Evolutionary conservation across 1,284 basidiomycete species (phyloP).

Genomic region (Cryptococcus sp.): DNA sequence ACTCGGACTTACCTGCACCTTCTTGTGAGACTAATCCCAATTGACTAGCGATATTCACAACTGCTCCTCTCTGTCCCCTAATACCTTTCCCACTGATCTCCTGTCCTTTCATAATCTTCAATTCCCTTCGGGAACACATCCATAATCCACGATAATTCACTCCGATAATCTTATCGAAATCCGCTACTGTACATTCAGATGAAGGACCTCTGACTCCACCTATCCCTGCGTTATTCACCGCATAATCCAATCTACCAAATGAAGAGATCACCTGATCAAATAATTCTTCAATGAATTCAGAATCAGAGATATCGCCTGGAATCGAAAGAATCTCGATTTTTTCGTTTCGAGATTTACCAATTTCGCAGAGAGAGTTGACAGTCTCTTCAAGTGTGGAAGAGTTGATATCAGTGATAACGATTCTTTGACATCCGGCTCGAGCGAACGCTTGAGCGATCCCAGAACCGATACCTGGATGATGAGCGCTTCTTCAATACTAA

Average conservation of each 20-base stretch:
- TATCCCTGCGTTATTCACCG: slow-evolving; percentile 33
- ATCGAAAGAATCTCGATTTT: slow-evolving; percentile 3
- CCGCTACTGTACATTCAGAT: slow-evolving; percentile 8
- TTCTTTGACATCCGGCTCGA: slow-evolving; percentile 9
- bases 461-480: slow-evolving; percentile 17
- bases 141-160: slow-evolving; percentile 29
- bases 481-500: neutral
- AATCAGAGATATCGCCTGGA: slow-evolving; percentile 15
- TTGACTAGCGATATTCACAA: slow-evolving; percentile 25
- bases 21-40: slow-evolving; percentile 7
- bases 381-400: slow-evolving; percentile 8
- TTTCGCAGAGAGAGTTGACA: slow-evolving; percentile 1
- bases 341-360: neutral
- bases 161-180: slow-evolving; percentile 25
- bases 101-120: slow-evolving; percentile 22
- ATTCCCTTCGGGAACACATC: slow-evolving; percentile 20
- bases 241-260: slow-evolving; percentile 35
- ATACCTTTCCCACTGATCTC: slow-evolving; percentile 3
- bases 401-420: slow-evolving; percentile 23
- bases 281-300: slow-evolving; percentile 12
- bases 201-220: slow-evolving; percentile 11
- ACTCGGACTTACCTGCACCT: slow-evolving; percentile 15
- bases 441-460: slow-evolving; percentile 22
- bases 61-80: slow-evolving; percentile 17
- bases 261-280: slow-evolving; percentile 9